Evolutionary conservation across 345 rosid genomes (phyloP).

Genomic region (Linum lewisii): DNA sequence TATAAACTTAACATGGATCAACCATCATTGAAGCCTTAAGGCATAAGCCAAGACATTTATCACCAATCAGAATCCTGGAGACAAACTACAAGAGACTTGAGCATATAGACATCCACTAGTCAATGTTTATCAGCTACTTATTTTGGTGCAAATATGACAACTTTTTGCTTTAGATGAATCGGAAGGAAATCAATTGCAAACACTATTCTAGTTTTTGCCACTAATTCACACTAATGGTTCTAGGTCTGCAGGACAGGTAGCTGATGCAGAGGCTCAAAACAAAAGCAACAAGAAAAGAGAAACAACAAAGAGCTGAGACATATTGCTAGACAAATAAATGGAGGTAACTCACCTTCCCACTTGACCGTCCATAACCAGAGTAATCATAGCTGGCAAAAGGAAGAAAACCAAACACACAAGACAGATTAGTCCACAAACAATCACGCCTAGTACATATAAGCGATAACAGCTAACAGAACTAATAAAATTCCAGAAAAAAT

Average conservation of each 20-base stretch:
- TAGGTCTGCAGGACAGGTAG: not conserved
- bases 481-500: not conserved
- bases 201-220: not conserved
- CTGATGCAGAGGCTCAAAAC: not conserved
- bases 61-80: too few relatives aligned
- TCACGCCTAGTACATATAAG: not conserved
- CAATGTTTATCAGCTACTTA: too few relatives aligned
- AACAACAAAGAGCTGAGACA: not conserved
- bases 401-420: conserved; percentile 12
- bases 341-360: conserved; percentile 64
- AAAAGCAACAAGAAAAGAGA: not conserved
- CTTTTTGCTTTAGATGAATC: not conserved
- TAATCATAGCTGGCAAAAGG: conserved; percentile 64
- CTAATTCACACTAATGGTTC: not conserved
- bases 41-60: too few relatives aligned
- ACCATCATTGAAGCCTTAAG: too few relatives aligned
- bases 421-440: conserved; percentile 7
- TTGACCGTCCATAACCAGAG: conserved; percentile 94
- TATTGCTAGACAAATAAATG: not conserved
- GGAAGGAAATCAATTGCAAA: not conserved
- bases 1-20: too few relatives aligned
- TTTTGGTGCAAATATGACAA: not conserved
- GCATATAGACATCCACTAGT: too few relatives aligned
- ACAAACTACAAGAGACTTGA: too few relatives aligned
- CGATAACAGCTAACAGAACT: not conserved